phyloP scores from a whole-genome alignment of 2,329 filamentous ascomycete genomes.

The Colletotrichum sansevieriae region DNA sequence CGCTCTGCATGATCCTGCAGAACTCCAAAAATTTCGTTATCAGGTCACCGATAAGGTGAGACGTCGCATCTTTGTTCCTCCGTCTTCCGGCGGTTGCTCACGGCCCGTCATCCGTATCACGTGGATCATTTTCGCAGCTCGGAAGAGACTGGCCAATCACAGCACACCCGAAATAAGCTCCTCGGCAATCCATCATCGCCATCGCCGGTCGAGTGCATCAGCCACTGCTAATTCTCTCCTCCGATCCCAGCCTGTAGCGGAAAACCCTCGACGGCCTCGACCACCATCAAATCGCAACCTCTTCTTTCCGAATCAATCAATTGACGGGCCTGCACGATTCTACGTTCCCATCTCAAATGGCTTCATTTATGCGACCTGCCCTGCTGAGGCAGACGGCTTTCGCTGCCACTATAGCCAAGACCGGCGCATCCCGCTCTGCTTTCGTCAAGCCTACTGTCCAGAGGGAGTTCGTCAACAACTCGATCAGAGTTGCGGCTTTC shows the following conservation, averaged over 20 bases:
- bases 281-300: constrained; percentile 19
- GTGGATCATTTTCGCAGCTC: constrained; percentile 33
- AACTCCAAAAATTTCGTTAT: constrained; percentile 42
- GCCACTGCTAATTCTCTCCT: constrained; percentile 42
- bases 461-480: constrained; percentile 49
- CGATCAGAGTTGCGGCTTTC: constrained; percentile 80
- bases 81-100: neutral
- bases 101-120: constrained; percentile 27
- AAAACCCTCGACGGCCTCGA: constrained; percentile 17
- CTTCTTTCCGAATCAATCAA: constrained; percentile 31
- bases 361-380: constrained; percentile 67
- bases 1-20: constrained; percentile 6
- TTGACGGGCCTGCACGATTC: constrained; percentile 28
- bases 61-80: constrained; percentile 18
- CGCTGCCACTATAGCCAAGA: constrained; percentile 53
- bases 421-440: constrained; percentile 47
- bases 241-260: constrained; percentile 33
- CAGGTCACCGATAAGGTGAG: constrained; percentile 20
- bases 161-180: constrained; percentile 52
- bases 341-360: constrained; percentile 57
- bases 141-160: constrained; percentile 57
- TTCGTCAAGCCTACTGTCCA: constrained; percentile 44
- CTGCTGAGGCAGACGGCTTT: constrained; percentile 67
- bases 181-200: constrained; percentile 61
- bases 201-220: constrained; percentile 46